Evolutionary conservation across 192 early-diverging fungal species (phyloP).

Genomic region (Entomortierella beljakovae): DNA sequence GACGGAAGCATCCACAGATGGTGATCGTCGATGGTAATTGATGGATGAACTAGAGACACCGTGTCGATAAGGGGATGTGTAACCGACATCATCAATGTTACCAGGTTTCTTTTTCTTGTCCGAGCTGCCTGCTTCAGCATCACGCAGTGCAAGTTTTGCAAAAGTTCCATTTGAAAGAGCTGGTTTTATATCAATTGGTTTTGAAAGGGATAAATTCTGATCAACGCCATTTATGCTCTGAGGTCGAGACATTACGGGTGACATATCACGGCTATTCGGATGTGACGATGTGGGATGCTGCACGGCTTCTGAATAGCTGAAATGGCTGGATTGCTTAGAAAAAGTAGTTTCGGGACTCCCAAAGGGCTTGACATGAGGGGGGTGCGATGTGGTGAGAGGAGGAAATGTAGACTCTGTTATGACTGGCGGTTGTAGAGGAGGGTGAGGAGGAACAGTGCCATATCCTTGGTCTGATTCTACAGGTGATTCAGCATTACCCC

Average conservation of each 20-base stretch:
- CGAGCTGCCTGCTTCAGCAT: slow-evolving; percentile 5
- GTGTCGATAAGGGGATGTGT: slow-evolving; percentile 51
- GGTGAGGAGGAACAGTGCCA: slow-evolving; percentile 35
- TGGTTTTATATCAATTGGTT: neutral
- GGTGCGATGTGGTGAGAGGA: slow-evolving; percentile 12
- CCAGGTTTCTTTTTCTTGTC: slow-evolving; percentile 13
- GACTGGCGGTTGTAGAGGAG: slow-evolving; percentile 32
- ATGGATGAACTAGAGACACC: slow-evolving; percentile 50
- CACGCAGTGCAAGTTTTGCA: slow-evolving; percentile 12
- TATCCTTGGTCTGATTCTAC: slow-evolving; percentile 52
- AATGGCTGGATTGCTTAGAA: neutral
- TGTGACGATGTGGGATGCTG: slow-evolving; percentile 33
- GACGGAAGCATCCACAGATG: slow-evolving; percentile 28
- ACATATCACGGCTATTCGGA: slow-evolving; percentile 5
- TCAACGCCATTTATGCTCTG: slow-evolving; percentile 5
- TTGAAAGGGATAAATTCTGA: neutral
- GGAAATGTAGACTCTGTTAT: slow-evolving; percentile 45
- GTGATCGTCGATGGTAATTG: slow-evolving; percentile 43
- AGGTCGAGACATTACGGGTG: slow-evolving; percentile 7
- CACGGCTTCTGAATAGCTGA: slow-evolving; percentile 35
- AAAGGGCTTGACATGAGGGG: neutral
- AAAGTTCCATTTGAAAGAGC: neutral
- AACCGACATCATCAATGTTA: slow-evolving; percentile 37
- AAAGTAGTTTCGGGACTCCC: neutral
- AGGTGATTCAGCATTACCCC: slow-evolving; percentile 25